Conservation (phyloP, 208 protist genomes). For the Crithidia expoeki region DNA sequence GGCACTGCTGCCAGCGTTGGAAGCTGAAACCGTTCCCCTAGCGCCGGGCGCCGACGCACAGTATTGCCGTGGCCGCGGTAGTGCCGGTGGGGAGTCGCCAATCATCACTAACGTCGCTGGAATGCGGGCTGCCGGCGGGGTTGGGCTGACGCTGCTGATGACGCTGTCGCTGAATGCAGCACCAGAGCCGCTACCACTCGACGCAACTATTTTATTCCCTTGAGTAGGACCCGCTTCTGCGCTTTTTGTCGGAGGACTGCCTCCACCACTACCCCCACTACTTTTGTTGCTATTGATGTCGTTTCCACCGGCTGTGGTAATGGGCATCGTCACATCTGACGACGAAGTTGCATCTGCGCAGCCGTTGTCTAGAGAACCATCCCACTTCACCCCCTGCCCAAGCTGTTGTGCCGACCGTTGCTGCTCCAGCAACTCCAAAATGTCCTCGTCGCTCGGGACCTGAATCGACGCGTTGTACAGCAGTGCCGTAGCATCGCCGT, state of each 20-base stretch:
- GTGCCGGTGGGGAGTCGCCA: background rate
- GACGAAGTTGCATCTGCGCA: background rate
- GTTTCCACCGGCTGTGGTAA: background rate
- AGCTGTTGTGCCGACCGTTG: conserved; percentile 15
- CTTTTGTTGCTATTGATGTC: background rate
- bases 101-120: background rate
- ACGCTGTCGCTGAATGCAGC: background rate
- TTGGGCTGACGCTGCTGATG: conserved; percentile 3
- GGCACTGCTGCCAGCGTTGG: background rate
- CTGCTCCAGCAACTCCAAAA: conserved; percentile 37
- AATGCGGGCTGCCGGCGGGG: background rate
- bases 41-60: too few relatives aligned
- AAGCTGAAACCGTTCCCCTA: background rate
- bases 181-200: conserved; percentile 1
- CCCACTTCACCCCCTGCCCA: conserved; percentile 6
- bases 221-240: background rate
- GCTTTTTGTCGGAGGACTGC: background rate
- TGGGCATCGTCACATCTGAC: background rate
- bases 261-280: background rate
- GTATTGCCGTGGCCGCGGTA: too few relatives aligned
- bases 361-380: background rate
- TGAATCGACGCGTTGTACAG: conserved; percentile 66
- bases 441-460: conserved; percentile 43
- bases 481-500: conserved; percentile 51
- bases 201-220: too few relatives aligned